These are phyloP conservation scores for Dendrobium nobile DNA, from an alignment of 106 monocot genomes.

Conservation along the genomic window DNA sequence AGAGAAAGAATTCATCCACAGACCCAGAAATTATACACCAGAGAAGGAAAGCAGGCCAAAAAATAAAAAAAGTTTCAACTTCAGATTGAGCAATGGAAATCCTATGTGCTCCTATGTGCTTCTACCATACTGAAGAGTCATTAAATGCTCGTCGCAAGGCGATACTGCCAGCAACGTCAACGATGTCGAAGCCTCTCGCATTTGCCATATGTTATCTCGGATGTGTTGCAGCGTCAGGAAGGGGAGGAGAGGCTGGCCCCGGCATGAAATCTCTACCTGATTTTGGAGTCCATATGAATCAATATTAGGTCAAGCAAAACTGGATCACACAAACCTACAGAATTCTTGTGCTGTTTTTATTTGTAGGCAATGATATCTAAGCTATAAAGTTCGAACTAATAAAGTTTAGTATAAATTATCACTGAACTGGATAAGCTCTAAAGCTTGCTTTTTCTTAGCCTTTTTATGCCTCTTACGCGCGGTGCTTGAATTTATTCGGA, in stretches of 20 bases:
- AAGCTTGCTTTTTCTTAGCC: too few relatives aligned
- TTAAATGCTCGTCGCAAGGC: conserved; percentile 26
- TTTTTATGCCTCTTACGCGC: too few relatives aligned
- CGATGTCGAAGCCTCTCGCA: conserved; percentile 16
- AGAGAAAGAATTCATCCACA: neutral
- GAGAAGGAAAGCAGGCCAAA: neutral
- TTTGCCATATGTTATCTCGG: conserved; percentile 66
- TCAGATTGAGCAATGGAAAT: neutral
- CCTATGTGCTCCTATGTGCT: conserved; percentile 32
- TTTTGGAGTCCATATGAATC: neutral
- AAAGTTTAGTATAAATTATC: neutral
- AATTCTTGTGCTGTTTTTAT: neutral
- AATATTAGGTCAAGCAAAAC: neutral
- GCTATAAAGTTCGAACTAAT: neutral
- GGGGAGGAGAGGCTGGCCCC: conserved; percentile 59
- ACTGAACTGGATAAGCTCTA: too few relatives aligned
- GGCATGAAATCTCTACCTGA: conserved; percentile 61
- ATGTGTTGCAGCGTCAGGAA: conserved; percentile 55
- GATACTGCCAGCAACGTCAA: conserved; percentile 13
- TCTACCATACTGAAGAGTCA: conserved; percentile 60
- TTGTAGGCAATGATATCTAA: neutral
- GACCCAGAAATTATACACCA: conserved; percentile 33
- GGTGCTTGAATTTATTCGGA: too few relatives aligned
- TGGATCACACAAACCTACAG: neutral
- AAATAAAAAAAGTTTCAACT: neutral